phyloP scores from a whole-genome alignment of 257 asterid genomes.

The Haberlea rhodopensis region DNA sequence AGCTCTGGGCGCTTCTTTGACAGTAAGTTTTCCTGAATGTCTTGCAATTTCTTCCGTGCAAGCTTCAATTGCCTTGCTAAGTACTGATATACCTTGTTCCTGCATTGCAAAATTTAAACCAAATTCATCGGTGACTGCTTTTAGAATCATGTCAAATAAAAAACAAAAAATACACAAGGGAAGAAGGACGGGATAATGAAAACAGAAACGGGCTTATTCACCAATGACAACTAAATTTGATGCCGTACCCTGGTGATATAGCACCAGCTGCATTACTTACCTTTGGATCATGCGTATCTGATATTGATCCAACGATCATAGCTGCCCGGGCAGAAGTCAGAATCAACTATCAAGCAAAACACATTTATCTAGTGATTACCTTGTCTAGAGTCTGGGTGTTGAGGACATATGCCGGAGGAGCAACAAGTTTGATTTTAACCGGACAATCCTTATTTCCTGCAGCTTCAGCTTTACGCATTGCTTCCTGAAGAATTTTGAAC shows the following conservation, averaged over 20 bases:
- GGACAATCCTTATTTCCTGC: slow-evolving; percentile 95
- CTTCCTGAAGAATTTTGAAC: slow-evolving; percentile 54
- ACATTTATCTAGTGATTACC: slow-evolving; percentile 39
- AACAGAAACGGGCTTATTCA: background rate
- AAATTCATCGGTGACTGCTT: slow-evolving; percentile 4
- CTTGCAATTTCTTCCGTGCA: slow-evolving; percentile 75
- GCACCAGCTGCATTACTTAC: background rate
- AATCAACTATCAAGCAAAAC: background rate
- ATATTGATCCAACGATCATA: background rate
- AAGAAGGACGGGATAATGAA: background rate
- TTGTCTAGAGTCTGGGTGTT: slow-evolving; percentile 87
- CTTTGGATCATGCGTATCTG: background rate
- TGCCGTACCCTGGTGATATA: background rate
- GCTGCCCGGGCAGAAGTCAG: background rate
- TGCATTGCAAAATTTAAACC: slow-evolving; percentile 30
- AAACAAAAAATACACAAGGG: background rate
- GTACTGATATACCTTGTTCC: slow-evolving; percentile 94
- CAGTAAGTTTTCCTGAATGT: slow-evolving; percentile 81
- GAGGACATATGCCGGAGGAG: slow-evolving; percentile 88
- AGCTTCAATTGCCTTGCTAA: slow-evolving; percentile 78
- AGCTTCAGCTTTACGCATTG: slow-evolving; percentile 99
- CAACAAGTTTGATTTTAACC: slow-evolving; percentile 89
- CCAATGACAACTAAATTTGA: background rate
- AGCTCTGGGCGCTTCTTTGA: slow-evolving; percentile 91
- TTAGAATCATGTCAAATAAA: slow-evolving; percentile 1